Evolutionary conservation across 1,284 basidiomycete species (phyloP).

Genomic region (Ceratorhiza oryzae-sativae): DNA sequence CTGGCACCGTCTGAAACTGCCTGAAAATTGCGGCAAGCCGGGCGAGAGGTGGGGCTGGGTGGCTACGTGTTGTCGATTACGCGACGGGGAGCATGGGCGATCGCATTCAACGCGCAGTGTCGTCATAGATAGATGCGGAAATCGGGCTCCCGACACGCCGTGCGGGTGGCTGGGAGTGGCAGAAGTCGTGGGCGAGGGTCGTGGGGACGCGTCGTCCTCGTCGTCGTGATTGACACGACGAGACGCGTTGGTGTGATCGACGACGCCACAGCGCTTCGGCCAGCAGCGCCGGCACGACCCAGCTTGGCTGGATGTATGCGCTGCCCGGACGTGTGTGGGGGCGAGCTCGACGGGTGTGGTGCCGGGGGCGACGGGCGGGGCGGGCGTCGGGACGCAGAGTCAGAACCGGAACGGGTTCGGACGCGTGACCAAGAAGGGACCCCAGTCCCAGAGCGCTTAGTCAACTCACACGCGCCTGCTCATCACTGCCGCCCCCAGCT

Average conservation of each 20-base stretch:
- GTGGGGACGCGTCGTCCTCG: not conserved
- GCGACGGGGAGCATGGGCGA: not conserved
- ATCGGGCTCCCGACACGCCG: not conserved
- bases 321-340: too few relatives aligned
- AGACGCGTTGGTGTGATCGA: not conserved
- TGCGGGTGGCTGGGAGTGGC: constrained; percentile 4
- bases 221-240: not conserved
- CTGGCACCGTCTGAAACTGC: not conserved
- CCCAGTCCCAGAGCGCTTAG: not conserved
- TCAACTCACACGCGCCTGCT: constrained; percentile 9
- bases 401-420: not conserved
- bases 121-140: constrained; percentile 8
- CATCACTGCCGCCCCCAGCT: constrained; percentile 2
- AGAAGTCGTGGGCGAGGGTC: constrained; percentile 3
- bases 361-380: too few relatives aligned
- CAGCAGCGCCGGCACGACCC: not conserved
- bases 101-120: not conserved
- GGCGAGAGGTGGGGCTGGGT: not conserved
- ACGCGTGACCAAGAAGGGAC: not conserved
- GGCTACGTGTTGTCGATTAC: not conserved
- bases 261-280: not conserved
- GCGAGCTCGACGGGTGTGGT: too few relatives aligned
- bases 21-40: not conserved
- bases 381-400: not conserved
- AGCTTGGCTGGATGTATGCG: not conserved